phyloP scores from a whole-genome alignment of 2,329 filamentous ascomycete species.

The Colletotrichum theobromicola region DNA sequence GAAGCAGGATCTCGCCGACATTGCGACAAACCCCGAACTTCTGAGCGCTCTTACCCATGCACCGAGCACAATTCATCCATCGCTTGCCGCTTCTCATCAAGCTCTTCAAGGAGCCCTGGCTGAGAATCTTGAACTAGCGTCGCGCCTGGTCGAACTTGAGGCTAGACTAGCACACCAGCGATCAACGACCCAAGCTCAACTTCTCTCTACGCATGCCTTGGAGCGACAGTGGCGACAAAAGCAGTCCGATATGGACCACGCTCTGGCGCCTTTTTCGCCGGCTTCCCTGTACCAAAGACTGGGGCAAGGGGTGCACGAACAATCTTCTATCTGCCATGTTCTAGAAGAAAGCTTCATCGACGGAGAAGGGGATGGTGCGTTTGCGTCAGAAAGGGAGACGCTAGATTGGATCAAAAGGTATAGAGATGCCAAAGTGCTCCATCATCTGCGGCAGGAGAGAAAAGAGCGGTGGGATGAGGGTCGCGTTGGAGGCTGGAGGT shows the following conservation, averaged over 20 bases:
- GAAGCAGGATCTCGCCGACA: conserved; percentile 77
- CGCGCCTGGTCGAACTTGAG: conserved; percentile 66
- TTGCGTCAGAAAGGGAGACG: conserved; percentile 80
- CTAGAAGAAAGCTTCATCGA: conserved; percentile 95
- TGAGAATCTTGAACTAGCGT: conserved; percentile 75
- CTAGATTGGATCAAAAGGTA: conserved; percentile 84
- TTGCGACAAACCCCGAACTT: conserved; percentile 68
- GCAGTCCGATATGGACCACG: conserved; percentile 86
- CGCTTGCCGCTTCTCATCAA: conserved; percentile 68
- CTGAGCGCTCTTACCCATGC: conserved; percentile 77
- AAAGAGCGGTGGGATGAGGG: conserved; percentile 97
- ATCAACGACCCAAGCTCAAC: conserved; percentile 75
- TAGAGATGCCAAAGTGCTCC: conserved; percentile 78
- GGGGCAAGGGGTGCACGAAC: conserved; percentile 78
- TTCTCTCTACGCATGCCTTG: conserved; percentile 82
- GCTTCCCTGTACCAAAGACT: conserved; percentile 86
- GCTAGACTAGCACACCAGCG: conserved; percentile 64
- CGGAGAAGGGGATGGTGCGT: conserved; percentile 41
- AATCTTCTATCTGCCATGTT: conserved; percentile 79
- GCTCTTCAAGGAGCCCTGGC: conserved; percentile 69
- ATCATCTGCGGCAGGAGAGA: conserved; percentile 82
- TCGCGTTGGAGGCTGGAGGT: conserved; percentile 88
- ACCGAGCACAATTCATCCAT: conserved; percentile 72
- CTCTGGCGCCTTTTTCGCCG: conserved; percentile 83
- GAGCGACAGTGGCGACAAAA: conserved; percentile 93